Evolutionary conservation across 208 protist species (phyloP).

Genomic region (Leishmania amazonensis): DNA sequence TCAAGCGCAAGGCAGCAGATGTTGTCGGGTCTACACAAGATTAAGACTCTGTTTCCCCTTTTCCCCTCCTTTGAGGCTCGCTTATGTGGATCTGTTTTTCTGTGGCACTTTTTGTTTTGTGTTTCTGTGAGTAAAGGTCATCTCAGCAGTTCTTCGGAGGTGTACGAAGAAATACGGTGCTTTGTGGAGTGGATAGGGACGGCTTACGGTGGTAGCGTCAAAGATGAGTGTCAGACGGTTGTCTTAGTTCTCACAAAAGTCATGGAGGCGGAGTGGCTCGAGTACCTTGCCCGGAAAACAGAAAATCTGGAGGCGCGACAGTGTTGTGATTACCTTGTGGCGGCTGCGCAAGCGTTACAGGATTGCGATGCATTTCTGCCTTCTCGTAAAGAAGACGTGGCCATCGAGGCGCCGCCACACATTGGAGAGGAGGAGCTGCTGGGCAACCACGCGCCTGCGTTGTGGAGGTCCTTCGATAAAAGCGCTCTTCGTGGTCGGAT

Average conservation of each 20-base stretch:
- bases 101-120: conserved; percentile 51
- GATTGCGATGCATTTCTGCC: conserved; percentile 40
- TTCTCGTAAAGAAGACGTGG: conserved; percentile 15
- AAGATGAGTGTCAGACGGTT: conserved; percentile 38
- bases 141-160: conserved; percentile 40
- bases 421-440: conserved; percentile 52
- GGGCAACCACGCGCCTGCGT: conserved; percentile 27
- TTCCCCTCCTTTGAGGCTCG: conserved; percentile 49
- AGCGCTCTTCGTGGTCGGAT: conserved; percentile 20
- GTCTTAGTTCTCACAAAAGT: conserved; percentile 42
- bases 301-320: conserved; percentile 22
- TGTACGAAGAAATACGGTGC: conserved; percentile 30
- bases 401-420: conserved; percentile 29
- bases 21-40: conserved; percentile 36
- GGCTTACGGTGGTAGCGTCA: conserved; percentile 30
- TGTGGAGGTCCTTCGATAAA: conserved; percentile 31
- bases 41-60: conserved; percentile 33
- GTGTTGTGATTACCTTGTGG: conserved; percentile 36
- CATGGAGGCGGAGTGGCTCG: conserved; percentile 54
- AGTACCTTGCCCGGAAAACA: conserved; percentile 47
- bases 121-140: conserved; percentile 36
- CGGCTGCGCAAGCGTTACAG: conserved; percentile 39
- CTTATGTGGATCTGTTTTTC: conserved; percentile 51
- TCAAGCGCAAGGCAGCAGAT: conserved; percentile 42
- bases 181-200: conserved; percentile 50